Base-by-base conservation (phyloP, 768 basidiomycete genomes). In the Phylloporus sp. region DNA sequence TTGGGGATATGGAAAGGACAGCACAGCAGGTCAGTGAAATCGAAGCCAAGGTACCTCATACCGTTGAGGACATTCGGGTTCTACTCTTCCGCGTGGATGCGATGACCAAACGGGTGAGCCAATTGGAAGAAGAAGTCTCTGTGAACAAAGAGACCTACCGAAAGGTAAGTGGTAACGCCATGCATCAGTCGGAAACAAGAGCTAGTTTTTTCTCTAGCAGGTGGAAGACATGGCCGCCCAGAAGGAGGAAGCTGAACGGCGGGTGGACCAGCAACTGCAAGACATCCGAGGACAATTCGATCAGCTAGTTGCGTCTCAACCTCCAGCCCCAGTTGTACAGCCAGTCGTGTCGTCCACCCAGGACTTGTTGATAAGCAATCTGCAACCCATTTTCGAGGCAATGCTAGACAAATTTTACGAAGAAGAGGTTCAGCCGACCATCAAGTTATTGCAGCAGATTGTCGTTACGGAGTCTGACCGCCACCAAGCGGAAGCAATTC, bases 61-160 rank as follows among this genome's bases (percentile, higher is more conserved):
- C 55, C 28, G 57, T 70, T 27, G 57, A 63, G 24, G 57, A 65
- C 15, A 57, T 69, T n/a, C 60, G 62, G 11, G 32, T 40, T 31
- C 49, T 69, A 47, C 63, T 70, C 40, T 44, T 59, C 34, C 58
- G 45, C 46, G 64, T 61, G 2, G 60, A 59, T 35, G 58, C 58
- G 6, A 54, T 60, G 24, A 55, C 53, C 26, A 56, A 51, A 45
- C 60, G 59, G 32, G 51, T 66, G 24, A 47, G 28, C 9, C 45
- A 56, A 18, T 49, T 67, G 8, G 62, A 67, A 45, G 39, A 59
- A 47, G 67, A 69, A 16, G 49, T 62, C 18, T 53, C 54, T 1
- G 7, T 4, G 24, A 59, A 49, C 44, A 57, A 57, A 40, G 49
- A 60, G 28, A 34, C 43, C 16, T 56, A 59, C 45, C 29, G 12